Base-by-base conservation (phyloP, 2,329 filamentous ascomycete genomes). In the Nemania bipapillata region DNA sequence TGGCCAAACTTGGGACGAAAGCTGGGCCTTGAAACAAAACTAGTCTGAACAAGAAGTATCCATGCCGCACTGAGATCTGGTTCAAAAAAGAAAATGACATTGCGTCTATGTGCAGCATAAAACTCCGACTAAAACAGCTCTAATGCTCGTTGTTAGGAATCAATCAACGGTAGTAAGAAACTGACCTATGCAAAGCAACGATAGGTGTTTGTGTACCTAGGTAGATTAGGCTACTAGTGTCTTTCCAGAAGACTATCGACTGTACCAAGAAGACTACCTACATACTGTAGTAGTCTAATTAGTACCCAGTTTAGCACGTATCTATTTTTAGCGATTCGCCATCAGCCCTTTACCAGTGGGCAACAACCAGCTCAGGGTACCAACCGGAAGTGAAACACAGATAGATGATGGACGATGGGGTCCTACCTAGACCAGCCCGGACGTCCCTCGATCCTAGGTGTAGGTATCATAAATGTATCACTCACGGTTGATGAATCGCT, bases 241-340 rank as follows among this genome's bases (percentile, higher is more conserved):
- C 20, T 20, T 47, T 59, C n/a, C 40, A 45, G n/a, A 45, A 42
- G 26, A 32, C 37, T 26, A 50, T n/a, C n/a, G n/a, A n/a, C n/a
- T n/a, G n/a, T n/a, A n/a, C n/a, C n/a, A n/a, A n/a, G n/a, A n/a
- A n/a, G n/a, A n/a, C n/a, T n/a, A n/a, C n/a, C n/a, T n/a, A n/a
- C n/a, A n/a, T n/a, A n/a, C n/a, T n/a, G n/a, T n/a, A n/a, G n/a
- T n/a, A n/a, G n/a, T n/a, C n/a, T n/a, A n/a, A n/a, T n/a, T n/a
- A n/a, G n/a, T n/a, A 2, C n/a, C 5, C 20, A 20, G 49, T 53
- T 20, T 63, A 56, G 52, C 8, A 20, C 30, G 5, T 7, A 28
- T 57, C 61, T 63, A 63, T 56, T 63, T 63, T 63, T 63, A 63
- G 61, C n/a, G 7, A 4, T 26, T 35, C n/a, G 30, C 24, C 32